Conservation (phyloP, 441 rosid species). For the Adansonia gregorii region DNA sequence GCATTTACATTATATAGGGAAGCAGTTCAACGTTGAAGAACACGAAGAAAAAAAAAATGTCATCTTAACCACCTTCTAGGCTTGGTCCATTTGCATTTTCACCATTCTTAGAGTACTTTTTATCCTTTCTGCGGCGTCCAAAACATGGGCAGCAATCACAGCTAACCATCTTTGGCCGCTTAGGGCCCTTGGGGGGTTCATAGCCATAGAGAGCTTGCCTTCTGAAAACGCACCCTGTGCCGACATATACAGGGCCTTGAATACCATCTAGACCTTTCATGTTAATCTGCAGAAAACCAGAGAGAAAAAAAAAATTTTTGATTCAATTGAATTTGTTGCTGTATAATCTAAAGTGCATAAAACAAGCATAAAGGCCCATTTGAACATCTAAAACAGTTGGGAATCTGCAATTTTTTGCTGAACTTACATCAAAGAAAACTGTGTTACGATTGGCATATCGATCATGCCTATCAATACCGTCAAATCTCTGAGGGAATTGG, state of each 20-base stretch:
- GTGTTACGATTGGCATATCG: constrained; percentile 80
- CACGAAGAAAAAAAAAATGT: neutral
- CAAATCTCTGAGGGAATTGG: constrained; percentile 77
- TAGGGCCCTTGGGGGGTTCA: constrained; percentile 69
- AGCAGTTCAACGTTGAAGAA: neutral
- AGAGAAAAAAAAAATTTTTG: neutral
- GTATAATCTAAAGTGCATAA: neutral
- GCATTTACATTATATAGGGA: neutral
- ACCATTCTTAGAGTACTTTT: constrained; percentile 52
- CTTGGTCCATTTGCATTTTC: constrained; percentile 50
- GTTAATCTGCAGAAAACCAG: constrained; percentile 53
- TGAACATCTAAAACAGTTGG: neutral
- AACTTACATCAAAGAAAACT: constrained; percentile 72
- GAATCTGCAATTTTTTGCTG: constrained; percentile 7
- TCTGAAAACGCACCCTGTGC: constrained; percentile 78
- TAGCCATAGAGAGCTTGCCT: constrained; percentile 75
- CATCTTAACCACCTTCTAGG: constrained; percentile 53
- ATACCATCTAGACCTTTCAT: constrained; percentile 82
- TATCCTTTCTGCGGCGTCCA: constrained; percentile 69
- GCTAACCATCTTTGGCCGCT: constrained; percentile 91
- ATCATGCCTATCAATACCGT: constrained; percentile 72
- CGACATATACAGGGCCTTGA: constrained; percentile 81
- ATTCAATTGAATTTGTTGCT: neutral
- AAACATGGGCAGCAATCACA: constrained; percentile 96
- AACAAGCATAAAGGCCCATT: constrained; percentile 5